Conservation (phyloP, 1,139 yeast species). For the Geotrichum reessii region DNA sequence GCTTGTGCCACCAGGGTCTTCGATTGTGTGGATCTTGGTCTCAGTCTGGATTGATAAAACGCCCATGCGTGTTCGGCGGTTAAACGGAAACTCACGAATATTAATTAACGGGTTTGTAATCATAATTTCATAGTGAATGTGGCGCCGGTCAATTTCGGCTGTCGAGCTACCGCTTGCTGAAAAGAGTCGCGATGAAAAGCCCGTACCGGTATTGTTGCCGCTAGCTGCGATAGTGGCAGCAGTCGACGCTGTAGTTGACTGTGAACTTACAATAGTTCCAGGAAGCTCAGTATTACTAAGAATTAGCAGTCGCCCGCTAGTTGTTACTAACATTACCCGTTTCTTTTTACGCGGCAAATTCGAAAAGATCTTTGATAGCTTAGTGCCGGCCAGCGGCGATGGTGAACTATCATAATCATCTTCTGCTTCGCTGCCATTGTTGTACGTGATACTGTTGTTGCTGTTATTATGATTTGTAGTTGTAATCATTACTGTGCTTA, state of each 20-base stretch:
- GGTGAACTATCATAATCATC: not conserved
- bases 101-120: constrained; percentile 33
- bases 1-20: constrained; percentile 32
- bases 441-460: not conserved
- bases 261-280: not conserved
- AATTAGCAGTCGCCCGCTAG: constrained; percentile 33
- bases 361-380: constrained; percentile 29
- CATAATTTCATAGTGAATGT: constrained; percentile 33
- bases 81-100: constrained; percentile 34
- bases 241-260: not conserved
- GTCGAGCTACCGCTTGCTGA: not conserved
- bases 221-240: not conserved
- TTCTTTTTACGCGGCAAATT: constrained; percentile 29
- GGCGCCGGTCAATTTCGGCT: constrained; percentile 29
- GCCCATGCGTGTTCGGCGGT: constrained; percentile 29
- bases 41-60: constrained; percentile 34
- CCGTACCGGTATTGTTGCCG: not conserved
- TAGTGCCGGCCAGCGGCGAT: not conserved
- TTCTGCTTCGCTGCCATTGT: not conserved
- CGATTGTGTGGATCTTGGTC: constrained; percentile 35
- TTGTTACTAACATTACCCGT: constrained; percentile 33
- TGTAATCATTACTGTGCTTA: constrained; percentile 46
- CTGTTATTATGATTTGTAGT: constrained; percentile 10
- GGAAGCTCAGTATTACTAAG: not conserved
- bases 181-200: not conserved